Evolutionary conservation across 768 basidiomycete species (phyloP).

Genomic region (Holtermannia corniformis): DNA sequence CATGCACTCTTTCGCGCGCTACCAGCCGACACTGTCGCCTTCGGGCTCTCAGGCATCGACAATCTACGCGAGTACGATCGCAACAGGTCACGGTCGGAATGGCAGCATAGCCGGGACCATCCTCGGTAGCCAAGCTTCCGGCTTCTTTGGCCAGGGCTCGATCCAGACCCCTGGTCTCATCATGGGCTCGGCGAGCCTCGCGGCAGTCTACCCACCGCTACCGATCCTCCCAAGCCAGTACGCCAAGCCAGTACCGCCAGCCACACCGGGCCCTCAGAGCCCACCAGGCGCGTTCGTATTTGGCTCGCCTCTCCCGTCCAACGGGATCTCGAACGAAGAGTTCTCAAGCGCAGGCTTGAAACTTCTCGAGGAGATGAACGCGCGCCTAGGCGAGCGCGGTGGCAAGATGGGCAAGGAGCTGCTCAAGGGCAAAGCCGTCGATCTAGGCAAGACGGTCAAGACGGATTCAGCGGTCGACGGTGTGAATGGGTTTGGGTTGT

Average conservation of each 20-base stretch:
- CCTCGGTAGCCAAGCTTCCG: not conserved
- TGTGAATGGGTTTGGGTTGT: conserved; percentile 21
- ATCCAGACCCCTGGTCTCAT: not conserved
- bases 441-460: conserved; percentile 22
- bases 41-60: not conserved
- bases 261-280: conserved; percentile 2
- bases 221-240: conserved; percentile 10
- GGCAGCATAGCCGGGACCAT: not conserved
- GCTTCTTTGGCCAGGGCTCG: not conserved
- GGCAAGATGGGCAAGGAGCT: conserved; percentile 19
- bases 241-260: conserved; percentile 4
- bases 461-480: not conserved
- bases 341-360: conserved; percentile 29
- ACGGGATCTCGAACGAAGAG: conserved; percentile 18
- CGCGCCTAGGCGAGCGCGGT: conserved; percentile 20
- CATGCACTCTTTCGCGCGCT: not conserved
- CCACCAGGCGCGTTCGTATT: conserved; percentile 11
- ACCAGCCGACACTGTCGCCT: not conserved
- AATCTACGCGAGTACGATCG: not conserved
- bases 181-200: conserved; percentile 12
- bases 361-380: conserved; percentile 34
- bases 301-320: conserved; percentile 1
- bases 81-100: not conserved
- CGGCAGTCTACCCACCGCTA: conserved; percentile 27
- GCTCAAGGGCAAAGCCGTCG: conserved; percentile 26